Percentiles rank a stretch among this genome's conserved stretches.
Evolutionary conservation across 2,329 filamentous ascomycete genomes (phyloP).

Genomic region (Penicillium sp.): DNA sequence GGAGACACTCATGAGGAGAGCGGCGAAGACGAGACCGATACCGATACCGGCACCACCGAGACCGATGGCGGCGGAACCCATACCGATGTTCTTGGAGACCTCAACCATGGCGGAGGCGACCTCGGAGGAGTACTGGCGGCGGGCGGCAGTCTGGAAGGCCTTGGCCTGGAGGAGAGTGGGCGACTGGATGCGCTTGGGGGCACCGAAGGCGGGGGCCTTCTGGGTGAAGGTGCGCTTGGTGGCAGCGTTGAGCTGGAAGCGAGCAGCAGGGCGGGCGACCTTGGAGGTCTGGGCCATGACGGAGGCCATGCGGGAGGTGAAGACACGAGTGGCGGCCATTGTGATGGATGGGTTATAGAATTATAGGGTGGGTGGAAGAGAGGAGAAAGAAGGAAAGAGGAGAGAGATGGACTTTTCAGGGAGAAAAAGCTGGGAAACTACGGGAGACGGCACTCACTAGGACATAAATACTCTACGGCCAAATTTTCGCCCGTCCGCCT

Average conservation of each 20-base stretch:
- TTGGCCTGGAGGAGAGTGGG: constrained; percentile 66
- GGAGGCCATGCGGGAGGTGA: constrained; percentile 71
- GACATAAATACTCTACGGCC: constrained; percentile 41
- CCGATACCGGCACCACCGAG: constrained; percentile 90
- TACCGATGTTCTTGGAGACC: constrained; percentile 88
- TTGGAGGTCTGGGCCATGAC: constrained; percentile 70
- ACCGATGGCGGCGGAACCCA: constrained; percentile 87
- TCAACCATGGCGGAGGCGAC: constrained; percentile 82
- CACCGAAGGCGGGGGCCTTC: constrained; percentile 56
- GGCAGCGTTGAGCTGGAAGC: constrained; percentile 61
- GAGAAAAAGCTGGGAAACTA: constrained; percentile 40
- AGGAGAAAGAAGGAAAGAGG: constrained; percentile 27
- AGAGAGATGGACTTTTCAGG: constrained; percentile 33
- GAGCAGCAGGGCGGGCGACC: constrained; percentile 74
- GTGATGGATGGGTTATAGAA: constrained; percentile 54
- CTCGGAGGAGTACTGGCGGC: constrained; percentile 82
- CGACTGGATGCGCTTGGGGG: constrained; percentile 72
- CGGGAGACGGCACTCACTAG: constrained; percentile 30
- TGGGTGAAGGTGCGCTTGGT: constrained; percentile 69
- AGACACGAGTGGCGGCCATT: constrained; percentile 78
- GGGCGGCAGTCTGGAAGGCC: constrained; percentile 59
- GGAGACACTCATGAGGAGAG: constrained; percentile 84
- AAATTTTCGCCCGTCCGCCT: constrained; percentile 41
- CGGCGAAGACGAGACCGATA: constrained; percentile 93
- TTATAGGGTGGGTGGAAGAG: constrained; percentile 24